These are phyloP conservation scores for Cercospora sesami DNA, from an alignment of 2,329 filamentous ascomycete genomes.

Conservation along the genomic window DNA sequence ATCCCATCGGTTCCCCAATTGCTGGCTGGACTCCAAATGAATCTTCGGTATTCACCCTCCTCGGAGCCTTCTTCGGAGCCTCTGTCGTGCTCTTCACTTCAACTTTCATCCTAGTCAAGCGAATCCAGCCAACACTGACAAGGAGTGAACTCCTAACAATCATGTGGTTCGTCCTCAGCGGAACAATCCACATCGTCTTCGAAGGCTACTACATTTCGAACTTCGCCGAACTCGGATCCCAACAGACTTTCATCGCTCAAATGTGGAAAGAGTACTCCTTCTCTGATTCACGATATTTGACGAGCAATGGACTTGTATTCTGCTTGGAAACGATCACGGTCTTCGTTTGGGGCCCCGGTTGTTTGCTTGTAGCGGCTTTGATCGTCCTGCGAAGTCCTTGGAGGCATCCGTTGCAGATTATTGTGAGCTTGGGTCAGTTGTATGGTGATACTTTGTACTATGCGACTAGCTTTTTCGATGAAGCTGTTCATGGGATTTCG, in stretches of 20 bases:
- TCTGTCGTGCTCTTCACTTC: slow-evolving; percentile 59
- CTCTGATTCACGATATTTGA: slow-evolving; percentile 84
- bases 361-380: slow-evolving; percentile 57
- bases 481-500: slow-evolving; percentile 53
- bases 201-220: slow-evolving; percentile 81
- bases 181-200: slow-evolving; percentile 75
- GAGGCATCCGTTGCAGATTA: slow-evolving; percentile 59
- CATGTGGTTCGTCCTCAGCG: slow-evolving; percentile 75
- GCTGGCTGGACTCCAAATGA: slow-evolving; percentile 67
- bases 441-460: slow-evolving; percentile 67
- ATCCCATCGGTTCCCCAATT: slow-evolving; percentile 64
- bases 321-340: slow-evolving; percentile 82
- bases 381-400: slow-evolving; percentile 57
- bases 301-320: slow-evolving; percentile 78
- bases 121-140: slow-evolving; percentile 55
- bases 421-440: slow-evolving; percentile 63
- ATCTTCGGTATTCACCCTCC: slow-evolving; percentile 58
- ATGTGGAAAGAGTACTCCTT: slow-evolving; percentile 91
- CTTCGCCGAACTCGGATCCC: slow-evolving; percentile 63
- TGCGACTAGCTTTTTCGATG: slow-evolving; percentile 62
- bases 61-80: slow-evolving; percentile 60
- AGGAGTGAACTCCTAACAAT: slow-evolving; percentile 59
- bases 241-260: slow-evolving; percentile 75
- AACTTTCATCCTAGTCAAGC: slow-evolving; percentile 57
- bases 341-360: slow-evolving; percentile 66